These are phyloP conservation scores for Lactifluus rugatus DNA, from an alignment of 768 basidiomycete genomes.

Conservation along the genomic window DNA sequence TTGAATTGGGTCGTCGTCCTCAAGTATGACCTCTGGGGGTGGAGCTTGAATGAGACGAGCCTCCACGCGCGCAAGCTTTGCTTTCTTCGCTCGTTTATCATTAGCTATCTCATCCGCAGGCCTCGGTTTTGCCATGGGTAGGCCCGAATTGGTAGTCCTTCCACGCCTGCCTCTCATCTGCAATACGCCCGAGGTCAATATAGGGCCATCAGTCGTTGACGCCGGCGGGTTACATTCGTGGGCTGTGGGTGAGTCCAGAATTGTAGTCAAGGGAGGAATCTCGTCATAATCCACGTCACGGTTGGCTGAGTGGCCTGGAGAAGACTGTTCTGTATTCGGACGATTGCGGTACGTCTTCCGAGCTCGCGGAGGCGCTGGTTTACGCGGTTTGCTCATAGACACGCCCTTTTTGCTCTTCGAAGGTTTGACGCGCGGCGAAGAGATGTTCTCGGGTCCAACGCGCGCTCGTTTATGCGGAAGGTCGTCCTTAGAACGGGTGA, in stretches of 20 bases:
- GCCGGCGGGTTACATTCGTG: not conserved
- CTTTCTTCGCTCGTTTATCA: not conserved
- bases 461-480: conserved; percentile 5
- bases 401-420: not conserved
- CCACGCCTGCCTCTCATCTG: conserved; percentile 1
- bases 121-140: not conserved
- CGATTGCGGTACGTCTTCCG: conserved; percentile 15
- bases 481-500: not conserved
- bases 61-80: not conserved
- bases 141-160: not conserved
- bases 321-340: conserved; percentile 1
- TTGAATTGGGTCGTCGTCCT: conserved; percentile 12
- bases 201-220: not conserved
- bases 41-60: not conserved
- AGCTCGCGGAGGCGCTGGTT: not conserved
- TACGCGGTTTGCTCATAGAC: not conserved
- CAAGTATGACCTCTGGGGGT: not conserved
- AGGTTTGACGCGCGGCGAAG: not conserved
- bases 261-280: conserved; percentile 9
- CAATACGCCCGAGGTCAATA: not conserved
- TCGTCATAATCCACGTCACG: conserved; percentile 18
- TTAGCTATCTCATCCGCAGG: not conserved
- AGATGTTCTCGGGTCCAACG: not conserved
- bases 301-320: not conserved
- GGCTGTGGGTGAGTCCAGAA: not conserved